Conservation (phyloP, 1,284 basidiomycete species). For the Schizophyllum amplum region DNA sequence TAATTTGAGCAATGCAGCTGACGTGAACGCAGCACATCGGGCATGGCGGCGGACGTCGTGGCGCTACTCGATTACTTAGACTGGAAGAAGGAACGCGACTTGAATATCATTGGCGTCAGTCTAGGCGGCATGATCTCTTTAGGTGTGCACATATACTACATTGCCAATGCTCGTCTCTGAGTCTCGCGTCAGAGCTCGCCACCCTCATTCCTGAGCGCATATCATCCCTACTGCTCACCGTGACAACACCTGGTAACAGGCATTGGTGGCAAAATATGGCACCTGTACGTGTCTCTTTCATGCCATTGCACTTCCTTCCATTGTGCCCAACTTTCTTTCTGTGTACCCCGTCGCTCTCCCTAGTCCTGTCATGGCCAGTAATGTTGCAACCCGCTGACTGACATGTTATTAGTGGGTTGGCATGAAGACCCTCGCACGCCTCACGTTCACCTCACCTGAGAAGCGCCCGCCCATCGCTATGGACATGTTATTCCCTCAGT, state of each 20-base stretch:
- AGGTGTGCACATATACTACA: conserved; percentile 29
- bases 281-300: conserved; percentile 33
- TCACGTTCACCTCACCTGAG: conserved; percentile 36
- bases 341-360: too few species aligned
- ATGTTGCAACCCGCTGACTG: background rate
- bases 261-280: conserved; percentile 47
- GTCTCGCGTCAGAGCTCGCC: conserved; percentile 46
- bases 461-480: conserved; percentile 46
- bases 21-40: conserved; percentile 44
- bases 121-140: conserved; percentile 85
- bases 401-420: conserved; percentile 33
- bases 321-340: too few species aligned
- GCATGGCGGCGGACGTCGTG: conserved; percentile 74
- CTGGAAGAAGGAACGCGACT: conserved; percentile 54
- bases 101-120: conserved; percentile 76
- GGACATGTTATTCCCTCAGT: conserved; percentile 52
- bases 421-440: conserved; percentile 27
- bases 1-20: background rate
- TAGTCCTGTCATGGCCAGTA: too few species aligned
- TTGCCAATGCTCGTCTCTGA: background rate
- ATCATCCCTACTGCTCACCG: conserved; percentile 55
- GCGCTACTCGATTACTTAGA: conserved; percentile 64
- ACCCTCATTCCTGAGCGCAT: conserved; percentile 60
- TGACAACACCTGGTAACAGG: conserved; percentile 61
- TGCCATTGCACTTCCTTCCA: background rate